Evolutionary conservation across 2,329 filamentous ascomycete genomes (phyloP), one percentile per base, ranked within the genome.

Genomic region (Mycogone perniciosa): DNA sequence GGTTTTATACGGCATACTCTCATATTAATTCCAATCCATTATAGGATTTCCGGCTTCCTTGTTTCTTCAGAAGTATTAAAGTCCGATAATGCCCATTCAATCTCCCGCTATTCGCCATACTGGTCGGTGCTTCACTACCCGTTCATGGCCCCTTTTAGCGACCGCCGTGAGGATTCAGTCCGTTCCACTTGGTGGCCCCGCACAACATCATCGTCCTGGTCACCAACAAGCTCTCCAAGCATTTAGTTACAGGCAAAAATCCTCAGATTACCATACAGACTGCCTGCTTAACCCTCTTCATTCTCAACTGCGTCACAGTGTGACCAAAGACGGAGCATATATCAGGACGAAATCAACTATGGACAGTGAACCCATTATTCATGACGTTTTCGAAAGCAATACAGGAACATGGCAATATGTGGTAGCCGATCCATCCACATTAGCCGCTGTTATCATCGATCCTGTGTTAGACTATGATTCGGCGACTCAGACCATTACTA

Each of bases 371-470:
- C 70, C 73, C 6, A 60, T 54, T 4, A 58, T 74, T 8, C 69
- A 74, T 51, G 44, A 62, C 5, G 40, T 73, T 2, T 75, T 72
- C 42, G 71, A 73, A 45, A 54, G 61, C 1, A 48, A 56, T 6
- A 74, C 81, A 0, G 70, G 69, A 7, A 81, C 79, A 8, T 84
- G 76, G 76, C 81, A 84, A 59, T 83, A 82, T 54, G 56, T 85
- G 0, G 74, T 85, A 1, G 76, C 72, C 0, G 80, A 84, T 53
- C 73, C 77, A 0, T 51, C 59, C 0, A 80, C 77, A 0, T 60
- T 57, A 1, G 59, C 58, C 0, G 76, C 80, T 1, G 75, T 72
- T 50, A 78, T 85, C 46, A 83, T 86, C 56, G 82, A 86, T 57
- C 70, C 82, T 0, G 82, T 86, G 0, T 60, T 85, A 3, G 75